These are phyloP conservation scores for Hypoxylon fuscum DNA, from an alignment of 495 filamentous ascomycete genomes.

Conservation along the genomic window DNA sequence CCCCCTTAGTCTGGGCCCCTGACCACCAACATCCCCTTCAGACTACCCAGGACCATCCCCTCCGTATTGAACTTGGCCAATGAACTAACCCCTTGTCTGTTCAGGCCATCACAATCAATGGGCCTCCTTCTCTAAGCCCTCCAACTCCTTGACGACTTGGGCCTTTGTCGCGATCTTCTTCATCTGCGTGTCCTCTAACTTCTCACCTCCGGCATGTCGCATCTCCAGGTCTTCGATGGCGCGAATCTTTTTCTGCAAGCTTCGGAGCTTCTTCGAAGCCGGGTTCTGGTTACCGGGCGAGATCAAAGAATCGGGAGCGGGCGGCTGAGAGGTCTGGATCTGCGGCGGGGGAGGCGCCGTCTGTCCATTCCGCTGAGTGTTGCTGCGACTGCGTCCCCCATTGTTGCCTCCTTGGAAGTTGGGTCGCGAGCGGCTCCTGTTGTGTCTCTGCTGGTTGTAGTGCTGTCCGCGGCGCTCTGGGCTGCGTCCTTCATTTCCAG, in stretches of 20 bases:
- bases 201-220: conserved; percentile 91
- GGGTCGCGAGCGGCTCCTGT: conserved; percentile 66
- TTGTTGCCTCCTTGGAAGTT: conserved; percentile 56
- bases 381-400: conserved; percentile 54
- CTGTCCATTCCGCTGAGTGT: conserved; percentile 55
- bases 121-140: conserved; percentile 54
- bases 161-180: conserved; percentile 96
- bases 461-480: conserved; percentile 68
- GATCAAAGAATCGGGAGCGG: conserved; percentile 51
- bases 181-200: conserved; percentile 96
- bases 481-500: conserved; percentile 64
- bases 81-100: neutral
- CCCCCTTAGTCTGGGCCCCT: conserved; percentile 19
- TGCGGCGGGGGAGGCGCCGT: conserved; percentile 35
- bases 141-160: conserved; percentile 81
- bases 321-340: conserved; percentile 42
- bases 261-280: conserved; percentile 83
- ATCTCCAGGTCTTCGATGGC: conserved; percentile 98
- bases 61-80: conserved; percentile 6
- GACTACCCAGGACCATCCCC: conserved; percentile 34
- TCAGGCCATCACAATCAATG: conserved; percentile 12
- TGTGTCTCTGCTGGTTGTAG: conserved; percentile 55
- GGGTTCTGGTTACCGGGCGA: conserved; percentile 62
- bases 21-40: conserved; percentile 11
- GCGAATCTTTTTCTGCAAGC: conserved; percentile 93